phyloP scores from a whole-genome alignment of 2,329 filamentous ascomycete genomes.

The Coleophoma crateriformis region DNA sequence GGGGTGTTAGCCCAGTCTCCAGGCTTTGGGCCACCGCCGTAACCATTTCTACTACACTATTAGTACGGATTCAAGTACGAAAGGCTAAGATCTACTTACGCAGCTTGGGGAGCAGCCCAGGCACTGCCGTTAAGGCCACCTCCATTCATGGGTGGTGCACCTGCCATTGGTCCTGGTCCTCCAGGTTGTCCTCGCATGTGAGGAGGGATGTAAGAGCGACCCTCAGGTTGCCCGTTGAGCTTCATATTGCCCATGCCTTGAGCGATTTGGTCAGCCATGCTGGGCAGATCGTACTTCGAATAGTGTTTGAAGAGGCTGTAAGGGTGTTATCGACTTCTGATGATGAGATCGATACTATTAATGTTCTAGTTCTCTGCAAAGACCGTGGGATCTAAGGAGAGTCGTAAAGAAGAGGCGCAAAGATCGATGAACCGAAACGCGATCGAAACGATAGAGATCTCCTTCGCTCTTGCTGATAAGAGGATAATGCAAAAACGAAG shows the following conservation, averaged over 20 bases:
- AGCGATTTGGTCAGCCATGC: constrained; percentile 75
- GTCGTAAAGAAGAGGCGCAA: constrained; percentile 10
- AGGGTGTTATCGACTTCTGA: constrained; percentile 8
- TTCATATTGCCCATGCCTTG: constrained; percentile 65
- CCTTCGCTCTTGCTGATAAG: constrained; percentile 8
- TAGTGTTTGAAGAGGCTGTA: too few relatives aligned
- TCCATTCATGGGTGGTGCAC: constrained; percentile 29
- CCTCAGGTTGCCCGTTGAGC: constrained; percentile 44
- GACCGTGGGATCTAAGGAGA: constrained; percentile 21
- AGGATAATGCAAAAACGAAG: constrained; percentile 1
- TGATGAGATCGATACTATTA: constrained; percentile 4
- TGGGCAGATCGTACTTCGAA: constrained; percentile 27
- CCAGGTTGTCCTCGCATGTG: constrained; percentile 65
- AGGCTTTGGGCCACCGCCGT: constrained; percentile 28
- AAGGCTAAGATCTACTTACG: constrained; percentile 35
- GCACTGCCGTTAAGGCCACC: constrained; percentile 53
- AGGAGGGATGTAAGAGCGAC: constrained; percentile 78
- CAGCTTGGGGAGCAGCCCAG: constrained; percentile 41
- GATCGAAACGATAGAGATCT: constrained; percentile 20
- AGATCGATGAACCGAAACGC: constrained; percentile 23
- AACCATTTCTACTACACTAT: constrained; percentile 40
- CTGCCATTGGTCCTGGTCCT: constrained; percentile 15
- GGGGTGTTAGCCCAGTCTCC: constrained; percentile 28
- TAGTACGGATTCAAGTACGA: constrained; percentile 16
- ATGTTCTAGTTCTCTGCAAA: constrained; percentile 13